A percentile compares a stretch with the other conserved stretches of the same genome.
phyloP scores from a whole-genome alignment of 495 filamentous ascomycete genomes.

The Penicillium roqueforti region DNA sequence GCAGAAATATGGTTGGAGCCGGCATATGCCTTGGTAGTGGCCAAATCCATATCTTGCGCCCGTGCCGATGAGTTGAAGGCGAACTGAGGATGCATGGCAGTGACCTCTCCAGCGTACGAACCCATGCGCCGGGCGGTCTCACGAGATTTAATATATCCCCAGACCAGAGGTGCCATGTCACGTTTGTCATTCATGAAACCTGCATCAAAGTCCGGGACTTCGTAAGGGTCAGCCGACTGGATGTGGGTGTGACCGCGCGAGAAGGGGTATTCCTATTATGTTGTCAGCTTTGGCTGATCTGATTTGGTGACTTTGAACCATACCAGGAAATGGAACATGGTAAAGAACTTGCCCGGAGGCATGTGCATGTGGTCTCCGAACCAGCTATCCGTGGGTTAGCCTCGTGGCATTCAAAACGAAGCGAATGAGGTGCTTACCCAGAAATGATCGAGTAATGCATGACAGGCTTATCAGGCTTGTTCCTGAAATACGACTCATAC shows the following conservation, averaged over 20 bases:
- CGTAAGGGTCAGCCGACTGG: conserved; percentile 66
- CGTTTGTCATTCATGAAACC: conserved; percentile 84
- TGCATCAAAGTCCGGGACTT: conserved; percentile 72
- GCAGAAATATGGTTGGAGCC: conserved; percentile 69
- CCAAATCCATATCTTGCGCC: conserved; percentile 68
- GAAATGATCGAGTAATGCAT: conserved; percentile 76
- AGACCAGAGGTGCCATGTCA: conserved; percentile 80
- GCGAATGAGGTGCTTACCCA: conserved; percentile 34
- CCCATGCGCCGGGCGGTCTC: conserved; percentile 77
- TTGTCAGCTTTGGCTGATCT: neutral
- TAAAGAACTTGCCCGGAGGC: conserved; percentile 78
- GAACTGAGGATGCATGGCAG: conserved; percentile 59
- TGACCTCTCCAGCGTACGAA: conserved; percentile 73
- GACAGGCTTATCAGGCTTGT: conserved; percentile 82
- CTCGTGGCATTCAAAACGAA: neutral
- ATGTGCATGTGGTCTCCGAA: conserved; percentile 66
- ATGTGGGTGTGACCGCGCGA: conserved; percentile 72
- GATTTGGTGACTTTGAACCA: neutral
- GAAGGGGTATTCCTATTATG: conserved; percentile 63
- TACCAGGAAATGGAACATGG: conserved; percentile 80
- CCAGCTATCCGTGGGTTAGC: conserved; percentile 22
- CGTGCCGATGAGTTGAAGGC: conserved; percentile 62
- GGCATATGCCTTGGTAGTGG: conserved; percentile 69
- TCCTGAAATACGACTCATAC: conserved; percentile 79
- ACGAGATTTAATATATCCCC: conserved; percentile 82